Conservation (phyloP, 2,329 filamentous ascomycete species). For the Pestalotiopsis sp. region DNA sequence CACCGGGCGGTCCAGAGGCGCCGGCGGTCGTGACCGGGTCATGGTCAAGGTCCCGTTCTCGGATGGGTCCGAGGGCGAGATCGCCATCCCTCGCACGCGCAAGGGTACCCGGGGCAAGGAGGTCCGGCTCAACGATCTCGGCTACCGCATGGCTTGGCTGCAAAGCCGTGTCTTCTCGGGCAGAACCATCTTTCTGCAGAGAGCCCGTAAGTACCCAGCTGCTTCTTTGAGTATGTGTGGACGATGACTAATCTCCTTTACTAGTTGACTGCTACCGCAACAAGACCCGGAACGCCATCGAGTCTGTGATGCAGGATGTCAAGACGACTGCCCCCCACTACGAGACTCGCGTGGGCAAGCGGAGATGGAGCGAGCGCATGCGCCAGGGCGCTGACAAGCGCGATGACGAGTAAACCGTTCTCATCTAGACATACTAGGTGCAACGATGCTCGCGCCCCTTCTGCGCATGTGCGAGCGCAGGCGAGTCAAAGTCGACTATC, state of each 20-base stretch:
- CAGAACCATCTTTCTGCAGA: constrained; percentile 84
- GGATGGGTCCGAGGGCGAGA: constrained; percentile 73
- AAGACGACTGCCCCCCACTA: constrained; percentile 78
- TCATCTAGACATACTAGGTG: not conserved
- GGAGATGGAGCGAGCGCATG: constrained; percentile 67
- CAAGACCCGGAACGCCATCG: constrained; percentile 83
- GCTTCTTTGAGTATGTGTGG: not conserved
- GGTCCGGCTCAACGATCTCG: constrained; percentile 88
- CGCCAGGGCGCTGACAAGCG: constrained; percentile 37
- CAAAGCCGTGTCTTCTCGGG: constrained; percentile 91
- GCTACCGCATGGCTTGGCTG: constrained; percentile 95
- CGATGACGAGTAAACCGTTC: constrained; percentile 29
- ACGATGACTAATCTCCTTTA: not conserved
- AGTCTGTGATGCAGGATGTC: constrained; percentile 76
- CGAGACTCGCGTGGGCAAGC: constrained; percentile 86
- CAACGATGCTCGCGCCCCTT: not conserved
- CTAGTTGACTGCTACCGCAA: constrained; percentile 75
- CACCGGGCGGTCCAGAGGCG: constrained; percentile 36
- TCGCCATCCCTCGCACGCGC: constrained; percentile 75
- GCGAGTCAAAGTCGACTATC: not conserved
- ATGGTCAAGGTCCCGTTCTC: constrained; percentile 65
- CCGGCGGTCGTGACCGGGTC: constrained; percentile 35
- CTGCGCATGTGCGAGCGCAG: not conserved
- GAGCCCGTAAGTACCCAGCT: constrained; percentile 73
- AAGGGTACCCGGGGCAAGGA: constrained; percentile 75